These are phyloP conservation scores for Cystobasidiaceae sp. DNA, from an alignment of 1,284 basidiomycete species.

Conservation along the genomic window DNA sequence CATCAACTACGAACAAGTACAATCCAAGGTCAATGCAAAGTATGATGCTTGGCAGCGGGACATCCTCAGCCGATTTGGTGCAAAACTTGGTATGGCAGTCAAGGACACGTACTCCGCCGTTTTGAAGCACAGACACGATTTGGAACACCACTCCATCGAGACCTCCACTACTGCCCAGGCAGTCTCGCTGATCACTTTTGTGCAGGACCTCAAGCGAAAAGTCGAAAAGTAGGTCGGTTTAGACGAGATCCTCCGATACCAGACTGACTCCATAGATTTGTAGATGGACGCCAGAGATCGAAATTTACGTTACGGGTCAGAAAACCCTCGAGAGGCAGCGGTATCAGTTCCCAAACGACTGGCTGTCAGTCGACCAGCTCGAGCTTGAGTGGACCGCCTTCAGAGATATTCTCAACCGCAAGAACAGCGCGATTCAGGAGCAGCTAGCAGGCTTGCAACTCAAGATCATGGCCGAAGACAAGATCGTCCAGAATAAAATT, in stretches of 20 bases:
- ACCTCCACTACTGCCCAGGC: slow-evolving; percentile 77
- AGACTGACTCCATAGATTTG: neutral
- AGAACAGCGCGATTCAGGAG: slow-evolving; percentile 97
- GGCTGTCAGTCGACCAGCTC: slow-evolving; percentile 97
- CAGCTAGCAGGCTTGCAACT: slow-evolving; percentile 95
- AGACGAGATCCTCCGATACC: neutral
- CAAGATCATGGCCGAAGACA: slow-evolving; percentile 99
- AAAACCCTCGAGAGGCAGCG: slow-evolving; percentile 94
- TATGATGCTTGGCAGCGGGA: slow-evolving; percentile 98
- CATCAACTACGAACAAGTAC: slow-evolving; percentile 96
- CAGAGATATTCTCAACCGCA: slow-evolving; percentile 93
- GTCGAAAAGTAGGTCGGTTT: slow-evolving; percentile 58
- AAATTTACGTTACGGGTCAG: slow-evolving; percentile 86
- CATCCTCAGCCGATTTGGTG: slow-evolving; percentile 83
- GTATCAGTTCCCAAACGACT: slow-evolving; percentile 93
- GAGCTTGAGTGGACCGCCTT: slow-evolving; percentile 97
- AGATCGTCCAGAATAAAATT: slow-evolving; percentile 91
- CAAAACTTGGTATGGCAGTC: slow-evolving; percentile 87
- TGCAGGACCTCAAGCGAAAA: slow-evolving; percentile 96
- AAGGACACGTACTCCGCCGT: slow-evolving; percentile 93
- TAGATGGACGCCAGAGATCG: slow-evolving; percentile 89
- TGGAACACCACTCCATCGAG: slow-evolving; percentile 82
- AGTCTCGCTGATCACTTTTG: slow-evolving; percentile 97
- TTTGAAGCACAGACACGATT: slow-evolving; percentile 83
- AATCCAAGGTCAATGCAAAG: slow-evolving; percentile 94